Evolutionary conservation across 2,329 filamentous ascomycete species (phyloP), one percentile per base, ranked within the genome.

Genomic region (Ascochyta clinopodiicola): DNA sequence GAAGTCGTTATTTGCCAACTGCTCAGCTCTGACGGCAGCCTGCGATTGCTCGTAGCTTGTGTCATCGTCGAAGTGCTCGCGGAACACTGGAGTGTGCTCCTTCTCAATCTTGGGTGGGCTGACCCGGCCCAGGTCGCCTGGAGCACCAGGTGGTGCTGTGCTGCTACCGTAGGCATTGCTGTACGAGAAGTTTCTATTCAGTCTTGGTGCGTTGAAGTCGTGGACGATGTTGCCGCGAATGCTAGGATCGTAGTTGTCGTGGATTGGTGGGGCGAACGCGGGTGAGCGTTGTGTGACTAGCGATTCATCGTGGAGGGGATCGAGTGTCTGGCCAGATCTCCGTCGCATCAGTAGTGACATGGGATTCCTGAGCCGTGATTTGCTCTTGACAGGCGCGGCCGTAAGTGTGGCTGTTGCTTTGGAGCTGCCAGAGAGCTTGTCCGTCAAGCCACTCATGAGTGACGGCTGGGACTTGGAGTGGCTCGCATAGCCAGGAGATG

Each of bases 161-260:
- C 65, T 65, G 24, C 54, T 58, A 8, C 63, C 63, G 37, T 68
- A 68, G 15, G 68, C 64, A 38, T 71, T 71, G 46, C 63, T 74
- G 59, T 75, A 68, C 6, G 74, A 76, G 22, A 70, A 70, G 38
- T 72, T 77, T 44, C 78, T 72, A 49, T 81, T 79, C 37, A 79
- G 75, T 46, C 84, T 78, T 6, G 86, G 86, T 4, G 82, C 84
- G 44, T 84, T 87, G 69, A 88, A 88, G 64, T 88, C 86, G 73
- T 88, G 86, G 1, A 88, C 80, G 21, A 85, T 81, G 44, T 83
- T 86, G 17, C 86, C 86, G 47, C 84, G 81, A 55, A 88, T 88
- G 48, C 85, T 79, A 12, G 85, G 85, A 62, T 87, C 85, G 64
- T 86, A 87, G 63, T 86, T 82, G 54, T 85, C 84, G 2, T 84